Conservation (phyloP, 2,329 filamentous ascomycete species). For the Colletotrichum lupini region DNA sequence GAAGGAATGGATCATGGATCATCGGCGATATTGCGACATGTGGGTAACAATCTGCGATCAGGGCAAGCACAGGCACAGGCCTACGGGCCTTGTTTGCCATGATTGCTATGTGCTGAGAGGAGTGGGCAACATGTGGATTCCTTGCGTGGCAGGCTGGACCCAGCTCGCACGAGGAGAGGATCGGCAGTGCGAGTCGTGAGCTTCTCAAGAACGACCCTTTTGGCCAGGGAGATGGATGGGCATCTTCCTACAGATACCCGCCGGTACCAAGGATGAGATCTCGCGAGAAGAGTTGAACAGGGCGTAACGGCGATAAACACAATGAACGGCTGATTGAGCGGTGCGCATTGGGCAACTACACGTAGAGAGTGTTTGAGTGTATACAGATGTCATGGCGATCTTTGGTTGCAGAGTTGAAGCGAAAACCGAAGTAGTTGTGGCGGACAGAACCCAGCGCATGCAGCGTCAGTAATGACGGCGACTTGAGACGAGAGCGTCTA, state of each 20-base stretch:
- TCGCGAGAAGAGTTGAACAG: too few species aligned
- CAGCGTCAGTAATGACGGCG: conserved; percentile 4
- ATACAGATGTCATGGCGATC: background rate
- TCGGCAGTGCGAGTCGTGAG: conserved; percentile 25
- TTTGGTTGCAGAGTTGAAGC: conserved; percentile 2
- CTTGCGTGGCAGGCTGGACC: conserved; percentile 29
- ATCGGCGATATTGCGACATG: conserved; percentile 29
- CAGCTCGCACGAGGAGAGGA: conserved; percentile 25
- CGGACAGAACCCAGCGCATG: conserved; percentile 19
- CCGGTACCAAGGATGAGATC: too few species aligned
- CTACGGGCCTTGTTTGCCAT: conserved; percentile 27
- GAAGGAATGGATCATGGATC: conserved; percentile 31
- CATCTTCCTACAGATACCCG: too few species aligned
- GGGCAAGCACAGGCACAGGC: background rate
- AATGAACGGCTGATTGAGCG: too few species aligned
- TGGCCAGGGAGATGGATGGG: too few species aligned
- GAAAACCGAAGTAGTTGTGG: background rate
- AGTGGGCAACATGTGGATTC: conserved; percentile 9
- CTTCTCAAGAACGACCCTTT: background rate
- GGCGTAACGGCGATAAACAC: too few species aligned
- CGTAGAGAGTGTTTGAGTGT: background rate
- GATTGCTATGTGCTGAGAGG: conserved; percentile 13
- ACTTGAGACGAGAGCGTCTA: background rate
- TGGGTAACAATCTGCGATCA: conserved; percentile 29
- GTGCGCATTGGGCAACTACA: too few species aligned